phyloP scores from a whole-genome alignment of 176 grass and related monocot genomes.

The Ampelocalamus luodianensis region DNA sequence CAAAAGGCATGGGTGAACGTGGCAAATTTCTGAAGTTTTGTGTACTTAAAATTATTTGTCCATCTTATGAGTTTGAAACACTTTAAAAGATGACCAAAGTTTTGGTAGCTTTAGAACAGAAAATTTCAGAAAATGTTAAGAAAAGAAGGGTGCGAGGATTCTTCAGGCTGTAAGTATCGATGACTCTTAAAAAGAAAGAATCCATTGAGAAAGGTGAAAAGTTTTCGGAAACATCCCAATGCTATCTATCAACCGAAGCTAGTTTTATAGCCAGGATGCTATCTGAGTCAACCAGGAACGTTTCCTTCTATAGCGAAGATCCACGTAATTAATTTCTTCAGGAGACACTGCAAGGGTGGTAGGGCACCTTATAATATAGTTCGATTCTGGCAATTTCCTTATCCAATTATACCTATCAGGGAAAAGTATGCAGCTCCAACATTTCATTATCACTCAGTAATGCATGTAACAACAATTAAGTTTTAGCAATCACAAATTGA shows the following conservation, averaged over 20 bases:
- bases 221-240: conserved; percentile 39
- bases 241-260: conserved; percentile 41
- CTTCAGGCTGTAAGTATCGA: conserved; percentile 32
- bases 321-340: conserved; percentile 26
- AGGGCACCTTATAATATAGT: not conserved
- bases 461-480: not conserved
- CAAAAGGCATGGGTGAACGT: not conserved
- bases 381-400: not conserved
- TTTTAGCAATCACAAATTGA: not conserved
- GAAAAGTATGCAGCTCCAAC: not conserved
- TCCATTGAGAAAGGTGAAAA: conserved; percentile 29
- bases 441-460: not conserved
- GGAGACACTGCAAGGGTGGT: too few relatives aligned
- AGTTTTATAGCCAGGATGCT: conserved; percentile 38
- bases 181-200: conserved; percentile 24
- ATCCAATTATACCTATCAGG: not conserved
- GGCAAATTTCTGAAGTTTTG: not conserved
- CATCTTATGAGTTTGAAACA: not conserved
- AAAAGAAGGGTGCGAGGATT: conserved; percentile 34
- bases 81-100: not conserved
- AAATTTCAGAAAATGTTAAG: conserved; percentile 36
- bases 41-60: not conserved
- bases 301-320: conserved; percentile 48
- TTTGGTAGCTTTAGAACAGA: conserved; percentile 30
- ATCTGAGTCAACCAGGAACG: conserved; percentile 21